Conservation (phyloP, 2,329 filamentous ascomycete species). For the Trichophyton mentagrophytes region DNA sequence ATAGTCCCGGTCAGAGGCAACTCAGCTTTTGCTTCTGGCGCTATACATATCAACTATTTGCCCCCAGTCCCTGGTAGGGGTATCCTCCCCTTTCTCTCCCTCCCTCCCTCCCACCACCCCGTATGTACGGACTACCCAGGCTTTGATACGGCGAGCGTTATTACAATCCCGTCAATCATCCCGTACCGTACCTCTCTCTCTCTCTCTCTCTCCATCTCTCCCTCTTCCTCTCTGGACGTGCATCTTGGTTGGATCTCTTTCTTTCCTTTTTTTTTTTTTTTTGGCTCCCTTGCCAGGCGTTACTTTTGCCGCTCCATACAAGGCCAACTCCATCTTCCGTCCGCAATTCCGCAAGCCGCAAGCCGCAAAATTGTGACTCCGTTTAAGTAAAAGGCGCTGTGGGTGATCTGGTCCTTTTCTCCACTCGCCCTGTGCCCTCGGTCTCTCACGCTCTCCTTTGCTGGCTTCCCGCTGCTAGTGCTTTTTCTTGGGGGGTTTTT, state of each 20-base stretch:
- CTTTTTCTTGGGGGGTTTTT: not conserved
- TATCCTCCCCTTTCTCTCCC: not conserved
- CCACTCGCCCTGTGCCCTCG: not conserved
- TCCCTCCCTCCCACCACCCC: not conserved
- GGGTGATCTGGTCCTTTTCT: not conserved
- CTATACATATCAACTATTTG: not conserved
- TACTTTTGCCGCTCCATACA: slow-evolving; percentile 1
- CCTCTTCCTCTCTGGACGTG: not conserved
- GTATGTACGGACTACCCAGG: not conserved
- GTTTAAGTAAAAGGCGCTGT: not conserved
- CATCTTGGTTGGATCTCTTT: not conserved
- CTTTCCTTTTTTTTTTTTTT: not conserved
- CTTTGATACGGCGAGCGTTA: not conserved
- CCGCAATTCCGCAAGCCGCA: slow-evolving; percentile 2
- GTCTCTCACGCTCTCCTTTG: not conserved
- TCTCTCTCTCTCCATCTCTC: no score
- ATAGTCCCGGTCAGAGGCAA: not conserved
- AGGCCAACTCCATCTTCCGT: not conserved
- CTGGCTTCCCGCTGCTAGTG: not conserved
- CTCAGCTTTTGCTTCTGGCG: not conserved
- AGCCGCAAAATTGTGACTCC: slow-evolving; percentile 3
- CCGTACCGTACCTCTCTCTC: not conserved
- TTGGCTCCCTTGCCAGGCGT: not conserved
- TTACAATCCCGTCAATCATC: not conserved
- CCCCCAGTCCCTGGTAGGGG: not conserved